phyloP scores from a whole-genome alignment of 179 eudicot genomes.

The Vitellaria paradoxa region DNA sequence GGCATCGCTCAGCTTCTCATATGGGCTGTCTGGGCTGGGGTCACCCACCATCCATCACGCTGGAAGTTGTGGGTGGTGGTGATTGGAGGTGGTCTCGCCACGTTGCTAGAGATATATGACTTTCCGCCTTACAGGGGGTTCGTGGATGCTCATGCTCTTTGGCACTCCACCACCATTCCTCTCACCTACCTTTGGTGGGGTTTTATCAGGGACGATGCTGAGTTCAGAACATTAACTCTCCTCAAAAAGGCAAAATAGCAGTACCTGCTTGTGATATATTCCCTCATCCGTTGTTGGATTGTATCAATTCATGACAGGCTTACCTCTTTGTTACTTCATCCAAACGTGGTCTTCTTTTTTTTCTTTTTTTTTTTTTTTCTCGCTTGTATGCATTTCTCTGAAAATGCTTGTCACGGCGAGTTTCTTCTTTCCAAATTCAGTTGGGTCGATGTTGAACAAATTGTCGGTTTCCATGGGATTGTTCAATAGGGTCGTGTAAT shows the following conservation, averaged over 20 bases:
- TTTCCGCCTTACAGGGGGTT: constrained; percentile 75
- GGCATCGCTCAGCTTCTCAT: constrained; percentile 52
- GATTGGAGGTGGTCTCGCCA: constrained; percentile 55
- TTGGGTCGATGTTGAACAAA: neutral
- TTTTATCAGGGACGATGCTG: constrained; percentile 73
- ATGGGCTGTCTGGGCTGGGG: constrained; percentile 83
- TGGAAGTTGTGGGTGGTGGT: constrained; percentile 79
- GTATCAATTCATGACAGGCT: neutral
- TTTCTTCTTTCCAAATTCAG: constrained; percentile 17
- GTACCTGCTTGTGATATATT: neutral
- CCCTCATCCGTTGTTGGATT: neutral
- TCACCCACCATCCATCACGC: constrained; percentile 63
- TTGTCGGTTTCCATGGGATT: neutral
- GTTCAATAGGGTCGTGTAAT: constrained; percentile 3
- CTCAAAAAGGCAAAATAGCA: constrained; percentile 50
- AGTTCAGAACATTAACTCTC: constrained; percentile 47
- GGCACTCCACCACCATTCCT: constrained; percentile 82
- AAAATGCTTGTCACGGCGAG: constrained; percentile 16
- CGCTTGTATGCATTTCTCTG: constrained; percentile 19
- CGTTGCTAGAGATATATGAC: constrained; percentile 69
- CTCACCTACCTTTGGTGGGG: constrained; percentile 89
- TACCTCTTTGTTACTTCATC: constrained; percentile 1
- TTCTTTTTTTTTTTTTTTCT: constrained; percentile 5
- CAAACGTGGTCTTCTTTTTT: neutral
- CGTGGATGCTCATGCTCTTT: constrained; percentile 86